Conservation (phyloP, 805 yeast genomes). For the Zygotorulaspora danielsina region DNA sequence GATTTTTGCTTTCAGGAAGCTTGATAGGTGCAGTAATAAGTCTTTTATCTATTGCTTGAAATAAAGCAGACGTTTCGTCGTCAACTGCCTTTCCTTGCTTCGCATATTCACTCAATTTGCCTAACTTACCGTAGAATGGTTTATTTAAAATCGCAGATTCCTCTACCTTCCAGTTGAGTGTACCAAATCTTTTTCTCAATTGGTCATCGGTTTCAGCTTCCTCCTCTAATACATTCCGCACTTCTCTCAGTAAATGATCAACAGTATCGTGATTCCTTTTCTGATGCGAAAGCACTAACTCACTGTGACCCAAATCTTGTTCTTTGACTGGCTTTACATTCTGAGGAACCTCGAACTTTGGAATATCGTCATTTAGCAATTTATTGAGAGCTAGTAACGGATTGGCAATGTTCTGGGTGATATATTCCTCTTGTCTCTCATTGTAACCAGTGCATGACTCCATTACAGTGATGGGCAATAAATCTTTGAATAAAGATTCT, state of each 20-base stretch:
- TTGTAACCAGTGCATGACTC: constrained; percentile 64
- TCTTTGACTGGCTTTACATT: constrained; percentile 56
- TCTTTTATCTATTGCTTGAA: constrained; percentile 44
- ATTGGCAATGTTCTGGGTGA: constrained; percentile 41
- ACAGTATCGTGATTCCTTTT: constrained; percentile 46
- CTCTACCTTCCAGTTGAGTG: constrained; percentile 49
- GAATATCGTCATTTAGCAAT: constrained; percentile 42
- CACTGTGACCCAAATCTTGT: constrained; percentile 53
- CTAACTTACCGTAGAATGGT: constrained; percentile 39
- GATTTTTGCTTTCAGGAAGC: constrained; percentile 32
- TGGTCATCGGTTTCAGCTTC: constrained; percentile 56
- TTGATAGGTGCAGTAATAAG: constrained; percentile 40
- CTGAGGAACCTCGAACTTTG: constrained; percentile 54
- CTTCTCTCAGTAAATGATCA: constrained; percentile 41
- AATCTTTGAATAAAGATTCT: constrained; percentile 46
- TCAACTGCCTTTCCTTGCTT: constrained; percentile 62
- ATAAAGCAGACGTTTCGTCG: constrained; percentile 43
- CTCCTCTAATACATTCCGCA: constrained; percentile 42
- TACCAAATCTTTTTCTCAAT: constrained; percentile 49
- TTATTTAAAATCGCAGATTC: constrained; percentile 44
- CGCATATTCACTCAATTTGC: constrained; percentile 46
- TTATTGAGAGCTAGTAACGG: constrained; percentile 49
- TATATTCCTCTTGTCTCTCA: constrained; percentile 57
- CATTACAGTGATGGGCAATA: constrained; percentile 63
- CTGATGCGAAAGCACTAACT: constrained; percentile 52